Base-by-base conservation (phyloP, 2,329 filamentous ascomycete species). In the Talaromyces sp. region DNA sequence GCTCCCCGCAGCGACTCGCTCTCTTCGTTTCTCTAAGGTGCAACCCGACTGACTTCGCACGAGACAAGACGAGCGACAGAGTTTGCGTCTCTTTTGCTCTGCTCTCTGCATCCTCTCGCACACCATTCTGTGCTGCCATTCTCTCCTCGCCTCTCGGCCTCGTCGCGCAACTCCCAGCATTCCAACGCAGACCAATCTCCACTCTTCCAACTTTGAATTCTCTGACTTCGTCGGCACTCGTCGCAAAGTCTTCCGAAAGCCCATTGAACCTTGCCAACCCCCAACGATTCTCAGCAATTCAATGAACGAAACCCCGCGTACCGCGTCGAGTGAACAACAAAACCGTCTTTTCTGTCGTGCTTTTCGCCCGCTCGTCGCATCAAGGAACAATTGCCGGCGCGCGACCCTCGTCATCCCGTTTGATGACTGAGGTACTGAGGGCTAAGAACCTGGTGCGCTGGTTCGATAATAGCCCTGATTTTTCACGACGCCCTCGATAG, bases 391-490 rank as follows among this genome's bases (percentile, higher is more conserved):
- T 59, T 27, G 22, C 56, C 37, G 39, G 16, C 43, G 43, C 19
- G 43, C 59, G 43, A 61, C 59, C 50, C 27, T 54, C 24, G 43
- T 50, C 24, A 33, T 49, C 58, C 52, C 39, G 60, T 60, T 66
- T 66, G 64, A 66, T 66, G 64, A 47, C n/a, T 43, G 60, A 60
- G 56, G 45, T 35, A 66, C 56, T 49, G 56, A 45, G 64, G 64
- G 60, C 64, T 60, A 56, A 43, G 60, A 60, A 63, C 64, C 64
- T 50, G 64, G 64, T 66, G 64, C 64, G 64, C 60, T 66, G 64
- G 64, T 66, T 54, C 64, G 64, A 56, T 22, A 59, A 63, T 59
- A 56, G 60, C 64, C 60, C 64, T 39, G 56, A 37, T 63, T 65
- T 50, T 19, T 33, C 31, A 41, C 43, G 31, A 62, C 63, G 35